Evolutionary conservation across 768 basidiomycete genomes (phyloP).

Genomic region (Butyriboletus loyo): DNA sequence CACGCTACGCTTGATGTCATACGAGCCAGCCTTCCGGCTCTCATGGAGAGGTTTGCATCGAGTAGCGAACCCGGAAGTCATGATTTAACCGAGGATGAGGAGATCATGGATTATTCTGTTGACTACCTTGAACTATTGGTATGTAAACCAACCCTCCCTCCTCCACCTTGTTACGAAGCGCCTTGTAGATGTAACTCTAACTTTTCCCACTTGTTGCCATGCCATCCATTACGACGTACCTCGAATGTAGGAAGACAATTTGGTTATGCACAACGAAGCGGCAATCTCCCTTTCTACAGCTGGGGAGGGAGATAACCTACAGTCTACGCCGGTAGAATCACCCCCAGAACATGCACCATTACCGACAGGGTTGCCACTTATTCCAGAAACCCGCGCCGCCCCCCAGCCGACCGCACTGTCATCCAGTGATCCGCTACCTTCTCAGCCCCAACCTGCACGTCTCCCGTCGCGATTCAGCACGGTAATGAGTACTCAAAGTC

Average conservation of each 20-base stretch:
- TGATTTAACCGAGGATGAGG: conserved; percentile 36
- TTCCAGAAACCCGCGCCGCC: conserved; percentile 6
- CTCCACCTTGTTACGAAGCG: conserved; percentile 25
- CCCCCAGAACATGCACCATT: background rate
- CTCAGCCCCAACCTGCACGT: conserved; percentile 3
- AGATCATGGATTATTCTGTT: conserved; percentile 1
- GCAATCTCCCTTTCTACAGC: background rate
- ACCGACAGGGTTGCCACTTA: background rate
- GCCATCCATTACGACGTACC: background rate
- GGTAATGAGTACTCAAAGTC: conserved; percentile 17
- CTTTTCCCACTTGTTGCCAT: conserved; percentile 21
- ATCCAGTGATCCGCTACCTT: background rate
- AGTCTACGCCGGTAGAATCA: conserved; percentile 2
- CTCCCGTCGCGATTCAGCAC: conserved; percentile 28
- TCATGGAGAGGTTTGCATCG: conserved; percentile 24
- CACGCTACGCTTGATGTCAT: conserved; percentile 39
- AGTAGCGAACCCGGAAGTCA: conserved; percentile 18
- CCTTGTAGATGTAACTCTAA: conserved; percentile 32
- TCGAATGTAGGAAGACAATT: conserved; percentile 15
- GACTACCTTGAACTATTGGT: conserved; percentile 24
- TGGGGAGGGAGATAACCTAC: background rate
- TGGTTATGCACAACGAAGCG: conserved; percentile 5
- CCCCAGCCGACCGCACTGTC: background rate
- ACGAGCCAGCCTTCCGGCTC: conserved; percentile 30
- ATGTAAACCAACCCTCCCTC: conserved; percentile 16